Evolutionary conservation across 2,329 filamentous ascomycete species (phyloP).

Genomic region (Paradendryphiella salina): DNA sequence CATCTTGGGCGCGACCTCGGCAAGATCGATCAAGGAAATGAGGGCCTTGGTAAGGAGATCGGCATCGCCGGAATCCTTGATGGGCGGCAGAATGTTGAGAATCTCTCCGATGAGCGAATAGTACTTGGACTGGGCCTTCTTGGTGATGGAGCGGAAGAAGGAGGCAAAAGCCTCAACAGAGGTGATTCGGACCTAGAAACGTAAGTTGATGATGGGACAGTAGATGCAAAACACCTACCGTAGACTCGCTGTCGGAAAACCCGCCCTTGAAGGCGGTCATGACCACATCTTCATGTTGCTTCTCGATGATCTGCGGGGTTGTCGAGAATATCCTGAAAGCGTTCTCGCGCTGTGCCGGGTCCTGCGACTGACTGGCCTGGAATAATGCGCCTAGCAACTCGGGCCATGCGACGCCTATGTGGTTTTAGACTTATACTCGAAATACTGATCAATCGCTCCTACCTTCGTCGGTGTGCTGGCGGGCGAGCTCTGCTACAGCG

Average conservation of each 20-base stretch:
- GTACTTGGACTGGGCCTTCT: conserved; percentile 88
- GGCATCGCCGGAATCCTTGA: conserved; percentile 88
- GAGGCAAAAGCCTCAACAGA: conserved; percentile 96
- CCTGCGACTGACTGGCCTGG: conserved; percentile 82
- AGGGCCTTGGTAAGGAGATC: conserved; percentile 90
- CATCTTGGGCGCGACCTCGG: conserved; percentile 94
- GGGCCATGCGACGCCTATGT: conserved; percentile 78
- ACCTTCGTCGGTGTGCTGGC: conserved; percentile 94
- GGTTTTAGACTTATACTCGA: conserved; percentile 8
- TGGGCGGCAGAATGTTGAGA: conserved; percentile 88
- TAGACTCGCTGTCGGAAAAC: conserved; percentile 84
- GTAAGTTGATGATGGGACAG: conserved; percentile 13
- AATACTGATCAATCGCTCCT: conserved; percentile 44
- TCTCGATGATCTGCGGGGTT: conserved; percentile 93
- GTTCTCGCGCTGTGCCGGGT: conserved; percentile 83
- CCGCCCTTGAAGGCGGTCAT: conserved; percentile 85
- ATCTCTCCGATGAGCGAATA: conserved; percentile 85
- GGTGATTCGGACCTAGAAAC: conserved; percentile 76
- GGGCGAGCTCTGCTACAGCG: conserved; percentile 92
- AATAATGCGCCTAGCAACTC: conserved; percentile 86
- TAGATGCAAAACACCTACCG: conserved; percentile 54
- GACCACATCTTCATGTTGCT: conserved; percentile 90
- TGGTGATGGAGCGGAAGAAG: conserved; percentile 88
- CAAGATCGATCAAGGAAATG: conserved; percentile 88
- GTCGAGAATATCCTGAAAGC: conserved; percentile 95